phyloP scores from a whole-genome alignment of 164 flowering plant genomes.

The Cinnamomum chago region DNA sequence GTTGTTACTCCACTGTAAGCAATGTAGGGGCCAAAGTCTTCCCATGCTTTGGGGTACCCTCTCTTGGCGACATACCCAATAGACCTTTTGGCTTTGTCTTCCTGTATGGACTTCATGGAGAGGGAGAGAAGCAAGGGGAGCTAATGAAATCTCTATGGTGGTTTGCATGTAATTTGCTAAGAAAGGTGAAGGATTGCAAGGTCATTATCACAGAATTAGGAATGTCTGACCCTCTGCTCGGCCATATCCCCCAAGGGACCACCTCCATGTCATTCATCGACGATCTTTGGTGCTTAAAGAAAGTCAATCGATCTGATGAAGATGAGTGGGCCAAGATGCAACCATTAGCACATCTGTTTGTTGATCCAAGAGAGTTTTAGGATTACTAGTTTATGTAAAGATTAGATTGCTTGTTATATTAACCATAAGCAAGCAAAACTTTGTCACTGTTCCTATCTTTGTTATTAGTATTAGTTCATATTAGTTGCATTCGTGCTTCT shows the following conservation, averaged over 20 bases:
- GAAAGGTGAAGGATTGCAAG: conserved; percentile 37
- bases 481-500: too few species aligned
- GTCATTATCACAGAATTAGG: conserved; percentile 42
- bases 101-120: conserved; percentile 48
- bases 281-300: conserved; percentile 48
- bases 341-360: conserved; percentile 29
- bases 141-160: conserved; percentile 39
- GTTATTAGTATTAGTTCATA: too few species aligned
- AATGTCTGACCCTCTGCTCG: conserved; percentile 36
- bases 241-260: conserved; percentile 27
- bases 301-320: conserved; percentile 13
- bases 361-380: conserved; percentile 62
- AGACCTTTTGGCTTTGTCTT: conserved; percentile 45
- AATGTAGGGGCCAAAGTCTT: conserved; percentile 32
- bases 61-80: conserved; percentile 9
- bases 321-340: conserved; percentile 10
- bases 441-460: too few species aligned
- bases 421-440: neutral
- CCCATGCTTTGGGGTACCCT: conserved; percentile 32
- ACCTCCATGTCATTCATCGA: conserved; percentile 31
- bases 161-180: conserved; percentile 38
- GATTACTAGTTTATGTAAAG: neutral
- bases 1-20: conserved; percentile 22
- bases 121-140: conserved; percentile 49
- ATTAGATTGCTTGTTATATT: neutral